Base-by-base conservation (phyloP, 1,139 yeast genomes). In the Yamadazyma diddensiae region DNA sequence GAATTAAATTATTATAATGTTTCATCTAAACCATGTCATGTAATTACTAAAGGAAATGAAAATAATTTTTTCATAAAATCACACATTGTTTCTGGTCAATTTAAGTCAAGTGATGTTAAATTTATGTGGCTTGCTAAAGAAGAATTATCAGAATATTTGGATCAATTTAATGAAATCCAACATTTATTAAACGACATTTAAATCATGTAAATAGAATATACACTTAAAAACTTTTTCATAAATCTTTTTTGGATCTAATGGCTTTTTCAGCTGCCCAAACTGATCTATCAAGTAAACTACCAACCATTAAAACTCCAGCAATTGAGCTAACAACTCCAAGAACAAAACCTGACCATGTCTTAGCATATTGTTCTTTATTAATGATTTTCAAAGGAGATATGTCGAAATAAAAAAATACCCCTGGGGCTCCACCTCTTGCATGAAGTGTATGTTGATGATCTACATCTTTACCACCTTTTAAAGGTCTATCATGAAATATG, bases 271-370 rank as follows among this genome's bases (percentile, higher is more conserved):
- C 96, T 15, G 85, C 94, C 77, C 87, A 88, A 7, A 87, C 84
- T 3, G 94, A 80, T 42, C 90, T 73, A 56, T 92, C 98, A 30
- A 90, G 59, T 28, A 90, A 76, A 0, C 96, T 82, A 6, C 95
- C 97, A 14, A 92, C 90, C 34, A 96, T 92, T 39, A 92, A 68
- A 8, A 92, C 92, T 25, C 97, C 97, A 7, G 97, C 97, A 28
- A 90, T 73, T 8, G 94, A 86, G 40, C 95, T 82, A 46, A 92
- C 76, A 28, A 86, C 86, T 24, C 94, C 90, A 44, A 92, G 70
- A 24, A 90, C 56, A 53, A 92, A 90, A 3, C 92, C 86, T 17
- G 94, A 84, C 79, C 95, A 82, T 1, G 94, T 72, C 55, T 80
- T 83, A 24, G 79, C 75, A 46, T 80, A 83, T 43, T 78, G 80